phyloP scores from a whole-genome alignment of 2,329 filamentous ascomycete genomes.

The Penicillium olsonii region DNA sequence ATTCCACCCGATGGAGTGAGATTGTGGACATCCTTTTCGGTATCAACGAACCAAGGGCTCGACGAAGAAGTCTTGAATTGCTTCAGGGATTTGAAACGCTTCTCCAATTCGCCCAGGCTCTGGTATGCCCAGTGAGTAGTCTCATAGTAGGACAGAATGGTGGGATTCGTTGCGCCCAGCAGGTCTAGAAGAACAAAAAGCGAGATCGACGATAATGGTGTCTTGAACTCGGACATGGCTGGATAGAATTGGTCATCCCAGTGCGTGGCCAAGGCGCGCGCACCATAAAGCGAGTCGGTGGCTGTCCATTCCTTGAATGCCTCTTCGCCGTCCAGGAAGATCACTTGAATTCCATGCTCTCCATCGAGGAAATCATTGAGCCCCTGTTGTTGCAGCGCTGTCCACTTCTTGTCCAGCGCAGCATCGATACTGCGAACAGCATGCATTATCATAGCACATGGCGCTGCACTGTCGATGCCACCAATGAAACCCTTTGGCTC shows the following conservation, averaged over 20 bases:
- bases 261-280: slow-evolving; percentile 74
- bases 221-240: slow-evolving; percentile 72
- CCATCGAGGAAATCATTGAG: slow-evolving; percentile 61
- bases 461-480: slow-evolving; percentile 88
- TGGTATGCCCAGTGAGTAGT: slow-evolving; percentile 93
- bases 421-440: slow-evolving; percentile 76
- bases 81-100: slow-evolving; percentile 67
- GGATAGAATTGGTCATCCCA: slow-evolving; percentile 76
- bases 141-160: slow-evolving; percentile 81
- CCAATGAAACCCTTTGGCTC: slow-evolving; percentile 85
- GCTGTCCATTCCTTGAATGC: slow-evolving; percentile 80
- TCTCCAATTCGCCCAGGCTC: slow-evolving; percentile 72
- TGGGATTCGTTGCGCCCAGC: slow-evolving; percentile 69
- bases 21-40: slow-evolving; percentile 53
- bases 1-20: slow-evolving; percentile 57
- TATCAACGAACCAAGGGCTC: slow-evolving; percentile 65
- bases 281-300: slow-evolving; percentile 83
- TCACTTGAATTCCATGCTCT: slow-evolving; percentile 80
- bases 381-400: slow-evolving; percentile 64
- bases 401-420: slow-evolving; percentile 81
- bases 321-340: slow-evolving; percentile 92
- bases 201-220: slow-evolving; percentile 74
- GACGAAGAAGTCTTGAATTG: slow-evolving; percentile 63
- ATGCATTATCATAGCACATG: slow-evolving; percentile 89
- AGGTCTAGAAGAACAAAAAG: slow-evolving; percentile 92